These are phyloP conservation scores for Rhypophila decipiens DNA, from an alignment of 495 filamentous ascomycete species.

Conservation along the genomic window DNA sequence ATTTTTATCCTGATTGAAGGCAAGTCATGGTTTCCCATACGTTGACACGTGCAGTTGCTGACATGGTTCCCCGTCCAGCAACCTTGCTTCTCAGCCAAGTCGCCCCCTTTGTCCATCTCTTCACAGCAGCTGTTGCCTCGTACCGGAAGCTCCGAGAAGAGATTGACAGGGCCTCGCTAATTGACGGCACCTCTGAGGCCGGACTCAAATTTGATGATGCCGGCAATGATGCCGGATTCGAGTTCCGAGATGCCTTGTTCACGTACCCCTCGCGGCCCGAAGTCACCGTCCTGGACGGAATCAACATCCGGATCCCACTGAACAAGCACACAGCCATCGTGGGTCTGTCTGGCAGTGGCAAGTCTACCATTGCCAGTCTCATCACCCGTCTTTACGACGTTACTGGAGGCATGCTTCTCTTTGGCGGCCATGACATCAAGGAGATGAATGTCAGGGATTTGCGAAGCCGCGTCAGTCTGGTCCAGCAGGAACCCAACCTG, in stretches of 20 bases:
- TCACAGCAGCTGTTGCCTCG: conserved; percentile 69
- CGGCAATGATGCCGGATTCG: conserved; percentile 69
- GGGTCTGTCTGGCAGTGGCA: conserved; percentile 51
- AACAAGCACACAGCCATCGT: conserved; percentile 80
- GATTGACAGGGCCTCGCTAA: conserved; percentile 74
- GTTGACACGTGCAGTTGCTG: conserved; percentile 60
- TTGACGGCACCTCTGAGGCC: conserved; percentile 64
- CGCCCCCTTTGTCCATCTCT: conserved; percentile 68
- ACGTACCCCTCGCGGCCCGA: conserved; percentile 88
- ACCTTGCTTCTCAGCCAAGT: conserved; percentile 71
- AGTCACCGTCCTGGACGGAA: conserved; percentile 71
- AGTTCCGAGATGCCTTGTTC: conserved; percentile 73
- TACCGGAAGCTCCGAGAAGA: conserved; percentile 80
- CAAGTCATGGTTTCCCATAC: conserved; percentile 23
- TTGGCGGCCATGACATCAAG: conserved; percentile 76
- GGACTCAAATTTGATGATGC: conserved; percentile 58
- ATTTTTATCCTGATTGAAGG: conserved; percentile 26
- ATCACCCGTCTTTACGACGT: conserved; percentile 87
- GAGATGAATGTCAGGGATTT: conserved; percentile 77
- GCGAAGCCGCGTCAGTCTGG: conserved; percentile 77
- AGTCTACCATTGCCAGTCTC: conserved; percentile 83
- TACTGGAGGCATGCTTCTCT: conserved; percentile 62
- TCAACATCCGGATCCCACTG: conserved; percentile 69
- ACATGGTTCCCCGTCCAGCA: conserved; percentile 73
- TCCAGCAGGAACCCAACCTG: conserved; percentile 70